phyloP scores from a whole-genome alignment of 106 monocot genomes.

The Narthecium ossifragum region DNA sequence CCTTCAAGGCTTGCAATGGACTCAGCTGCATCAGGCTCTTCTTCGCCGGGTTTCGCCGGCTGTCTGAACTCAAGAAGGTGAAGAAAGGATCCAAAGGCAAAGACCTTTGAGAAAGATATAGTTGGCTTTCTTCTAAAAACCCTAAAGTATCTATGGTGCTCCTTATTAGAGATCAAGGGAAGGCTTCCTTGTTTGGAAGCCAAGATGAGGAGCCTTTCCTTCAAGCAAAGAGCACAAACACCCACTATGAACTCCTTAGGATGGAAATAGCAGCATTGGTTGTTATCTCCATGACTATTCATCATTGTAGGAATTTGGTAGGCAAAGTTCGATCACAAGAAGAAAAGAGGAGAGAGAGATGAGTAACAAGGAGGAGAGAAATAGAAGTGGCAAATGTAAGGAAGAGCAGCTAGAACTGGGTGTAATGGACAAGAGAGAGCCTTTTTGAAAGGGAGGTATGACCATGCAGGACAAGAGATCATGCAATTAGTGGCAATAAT shows the following conservation, averaged over 20 bases:
- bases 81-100: conserved; percentile 56
- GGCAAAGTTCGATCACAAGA: background rate
- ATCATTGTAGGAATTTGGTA: conserved; percentile 4
- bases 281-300: conserved; percentile 23
- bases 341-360: background rate
- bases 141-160: conserved; percentile 15
- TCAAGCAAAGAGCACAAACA: conserved; percentile 79
- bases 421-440: background rate
- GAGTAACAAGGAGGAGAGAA: background rate
- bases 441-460: background rate
- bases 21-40: conserved; percentile 16
- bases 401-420: background rate
- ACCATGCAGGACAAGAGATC: conserved; percentile 1
- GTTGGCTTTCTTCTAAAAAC: conserved; percentile 18
- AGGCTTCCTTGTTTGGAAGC: conserved; percentile 39
- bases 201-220: conserved; percentile 65
- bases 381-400: background rate
- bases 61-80: conserved; percentile 27
- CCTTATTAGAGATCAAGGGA: conserved; percentile 3
- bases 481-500: background rate
- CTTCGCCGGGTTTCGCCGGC: background rate
- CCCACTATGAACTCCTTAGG: conserved; percentile 59
- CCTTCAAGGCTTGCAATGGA: conserved; percentile 61
- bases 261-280: conserved; percentile 55
- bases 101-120: conserved; percentile 42